A percentile compares a stretch with the other conserved stretches of the same genome.
phyloP scores from a whole-genome alignment of 176 grass and related monocot genomes.

The Carex myosuroides region DNA sequence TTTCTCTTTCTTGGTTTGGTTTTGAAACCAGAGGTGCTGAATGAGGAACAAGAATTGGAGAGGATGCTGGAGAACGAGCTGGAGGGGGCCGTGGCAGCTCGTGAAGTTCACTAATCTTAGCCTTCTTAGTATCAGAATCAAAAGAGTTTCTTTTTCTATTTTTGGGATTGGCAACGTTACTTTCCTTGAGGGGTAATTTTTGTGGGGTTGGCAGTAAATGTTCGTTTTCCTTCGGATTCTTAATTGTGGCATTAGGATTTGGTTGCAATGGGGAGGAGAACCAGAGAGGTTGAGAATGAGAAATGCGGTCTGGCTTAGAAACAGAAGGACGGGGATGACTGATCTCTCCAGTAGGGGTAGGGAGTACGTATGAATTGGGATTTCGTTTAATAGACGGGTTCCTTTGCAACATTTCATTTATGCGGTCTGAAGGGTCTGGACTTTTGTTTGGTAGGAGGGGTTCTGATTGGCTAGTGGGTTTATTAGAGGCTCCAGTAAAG shows the following conservation, averaged over 20 bases:
- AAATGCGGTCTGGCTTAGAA: slow-evolving; percentile 36
- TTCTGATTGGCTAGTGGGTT: slow-evolving; percentile 60
- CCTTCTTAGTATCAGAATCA: slow-evolving; percentile 1
- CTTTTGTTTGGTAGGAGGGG: slow-evolving; percentile 75
- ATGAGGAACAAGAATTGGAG: slow-evolving; percentile 55
- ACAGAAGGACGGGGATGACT: not conserved
- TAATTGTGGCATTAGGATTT: slow-evolving; percentile 34
- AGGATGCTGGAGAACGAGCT: slow-evolving; percentile 33
- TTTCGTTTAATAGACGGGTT: slow-evolving; percentile 61
- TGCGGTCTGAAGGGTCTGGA: slow-evolving; percentile 46
- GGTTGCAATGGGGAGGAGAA: slow-evolving; percentile 68
- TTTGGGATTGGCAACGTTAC: slow-evolving; percentile 31
- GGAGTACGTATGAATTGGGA: slow-evolving; percentile 76
- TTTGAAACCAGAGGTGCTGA: slow-evolving; percentile 81
- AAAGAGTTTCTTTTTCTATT: not conserved
- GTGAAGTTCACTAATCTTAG: slow-evolving; percentile 83
- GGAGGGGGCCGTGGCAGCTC: slow-evolving; percentile 78
- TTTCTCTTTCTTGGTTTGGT: slow-evolving; percentile 54
- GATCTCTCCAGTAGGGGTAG: slow-evolving; percentile 52
- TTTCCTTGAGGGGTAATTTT: slow-evolving; percentile 64
- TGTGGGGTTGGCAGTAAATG: slow-evolving; percentile 52
- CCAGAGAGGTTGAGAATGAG: slow-evolving; percentile 27
- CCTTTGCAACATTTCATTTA: slow-evolving; percentile 43
- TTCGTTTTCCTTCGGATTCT: slow-evolving; percentile 50
- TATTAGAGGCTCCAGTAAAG: slow-evolving; percentile 31